Evolutionary conservation across 805 yeast species (phyloP).

Genomic region (Teunomyces atbi): DNA sequence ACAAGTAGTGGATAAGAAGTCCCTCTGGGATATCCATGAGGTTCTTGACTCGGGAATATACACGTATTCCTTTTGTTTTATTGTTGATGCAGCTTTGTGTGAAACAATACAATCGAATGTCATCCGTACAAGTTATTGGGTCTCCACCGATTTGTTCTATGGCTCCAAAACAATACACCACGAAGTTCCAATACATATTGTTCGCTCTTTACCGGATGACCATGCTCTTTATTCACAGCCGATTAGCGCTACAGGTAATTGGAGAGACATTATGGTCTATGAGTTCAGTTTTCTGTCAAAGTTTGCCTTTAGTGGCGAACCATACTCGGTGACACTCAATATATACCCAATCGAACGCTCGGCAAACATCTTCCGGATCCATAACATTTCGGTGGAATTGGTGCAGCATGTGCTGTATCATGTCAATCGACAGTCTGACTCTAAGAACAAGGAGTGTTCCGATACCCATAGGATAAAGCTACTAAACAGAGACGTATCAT

Average conservation of each 20-base stretch:
- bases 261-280: conserved; percentile 17
- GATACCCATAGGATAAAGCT: conserved; percentile 4
- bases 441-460: background rate
- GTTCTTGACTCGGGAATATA: conserved; percentile 10
- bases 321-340: conserved; percentile 7
- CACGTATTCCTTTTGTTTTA: conserved; percentile 13
- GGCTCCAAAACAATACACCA: background rate
- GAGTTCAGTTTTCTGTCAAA: conserved; percentile 15
- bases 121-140: conserved; percentile 1
- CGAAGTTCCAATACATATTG: background rate
- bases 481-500: background rate
- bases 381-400: conserved; percentile 9
- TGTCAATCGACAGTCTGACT: background rate
- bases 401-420: conserved; percentile 7
- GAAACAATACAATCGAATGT: conserved; percentile 8
- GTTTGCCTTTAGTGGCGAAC: conserved; percentile 12
- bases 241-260: conserved; percentile 15
- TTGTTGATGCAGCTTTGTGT: conserved; percentile 12
- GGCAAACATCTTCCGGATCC: background rate
- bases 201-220: background rate
- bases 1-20: background rate
- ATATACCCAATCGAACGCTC: conserved; percentile 10
- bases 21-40: background rate
- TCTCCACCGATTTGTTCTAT: background rate
- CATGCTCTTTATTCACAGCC: conserved; percentile 4